These are phyloP conservation scores for Podospora comata DNA, from an alignment of 495 filamentous ascomycete species.

Conservation along the genomic window DNA sequence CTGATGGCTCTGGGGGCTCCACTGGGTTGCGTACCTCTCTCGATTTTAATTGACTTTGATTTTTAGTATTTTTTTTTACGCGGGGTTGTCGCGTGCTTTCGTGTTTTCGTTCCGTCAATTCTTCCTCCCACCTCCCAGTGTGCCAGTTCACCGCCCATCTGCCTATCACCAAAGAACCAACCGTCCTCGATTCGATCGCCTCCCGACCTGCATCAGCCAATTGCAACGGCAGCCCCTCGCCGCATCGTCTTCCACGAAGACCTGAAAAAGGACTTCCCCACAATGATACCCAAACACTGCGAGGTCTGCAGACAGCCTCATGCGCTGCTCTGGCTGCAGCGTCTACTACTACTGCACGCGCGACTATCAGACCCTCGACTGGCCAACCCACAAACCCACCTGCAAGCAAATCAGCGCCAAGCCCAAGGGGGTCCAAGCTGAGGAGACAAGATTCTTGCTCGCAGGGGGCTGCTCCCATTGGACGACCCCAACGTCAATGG, in stretches of 20 bases:
- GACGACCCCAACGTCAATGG: slow-evolving; percentile 24
- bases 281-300: slow-evolving; percentile 23
- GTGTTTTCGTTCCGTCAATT: not conserved
- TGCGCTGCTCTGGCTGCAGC: slow-evolving; percentile 41
- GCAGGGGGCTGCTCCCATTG: slow-evolving; percentile 16
- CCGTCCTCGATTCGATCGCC: not conserved
- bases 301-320: slow-evolving; percentile 18
- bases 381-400: slow-evolving; percentile 36
- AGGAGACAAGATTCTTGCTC: slow-evolving; percentile 33
- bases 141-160: not conserved
- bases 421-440: slow-evolving; percentile 17
- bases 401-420: slow-evolving; percentile 42
- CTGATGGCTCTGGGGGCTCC: too few relatives aligned
- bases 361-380: slow-evolving; percentile 41
- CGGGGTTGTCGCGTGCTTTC: not conserved
- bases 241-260: not conserved
- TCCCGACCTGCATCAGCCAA: not conserved
- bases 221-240: not conserved
- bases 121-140: not conserved
- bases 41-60: too few relatives aligned
- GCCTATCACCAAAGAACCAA: too few relatives aligned
- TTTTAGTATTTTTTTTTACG: too few relatives aligned
- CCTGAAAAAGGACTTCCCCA: slow-evolving; percentile 16
- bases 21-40: too few relatives aligned
- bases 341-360: slow-evolving; percentile 43